Percentiles rank a stretch among this genome's conserved stretches.
Conservation (phyloP, 768 basidiomycete genomes). For the Agaricus sinodeliciosus region DNA sequence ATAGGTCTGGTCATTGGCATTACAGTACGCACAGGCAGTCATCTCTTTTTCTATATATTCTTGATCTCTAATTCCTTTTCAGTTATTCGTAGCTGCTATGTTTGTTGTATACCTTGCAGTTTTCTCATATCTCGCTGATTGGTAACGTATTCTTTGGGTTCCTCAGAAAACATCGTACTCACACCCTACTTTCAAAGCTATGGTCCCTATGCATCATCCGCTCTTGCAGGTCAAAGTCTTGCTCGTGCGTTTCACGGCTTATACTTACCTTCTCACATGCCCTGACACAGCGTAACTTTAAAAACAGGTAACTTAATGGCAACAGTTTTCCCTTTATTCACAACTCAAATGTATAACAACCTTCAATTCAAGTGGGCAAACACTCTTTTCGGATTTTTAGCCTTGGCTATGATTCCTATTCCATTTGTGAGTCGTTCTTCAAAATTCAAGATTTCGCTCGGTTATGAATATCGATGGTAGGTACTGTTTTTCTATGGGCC, state of each 20-base stretch:
- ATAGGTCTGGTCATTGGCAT: slow-evolving; percentile 52
- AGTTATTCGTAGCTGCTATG: slow-evolving; percentile 42
- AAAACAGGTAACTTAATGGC: slow-evolving; percentile 31
- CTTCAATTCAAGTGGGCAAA: slow-evolving; percentile 59
- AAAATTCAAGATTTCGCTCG: too few species aligned
- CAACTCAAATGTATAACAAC: slow-evolving; percentile 46
- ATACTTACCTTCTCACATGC: background rate
- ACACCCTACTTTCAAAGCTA: slow-evolving; percentile 25
- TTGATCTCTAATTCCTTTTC: background rate
- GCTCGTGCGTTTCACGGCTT: slow-evolving; percentile 26
- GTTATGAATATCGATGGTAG: slow-evolving; percentile 22
- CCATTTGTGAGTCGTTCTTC: slow-evolving; percentile 44
- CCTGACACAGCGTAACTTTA: background rate
- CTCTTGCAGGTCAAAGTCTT: slow-evolving; percentile 61
- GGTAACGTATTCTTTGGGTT: slow-evolving; percentile 23
- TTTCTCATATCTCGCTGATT: slow-evolving; percentile 62
- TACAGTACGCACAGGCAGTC: slow-evolving; percentile 17
- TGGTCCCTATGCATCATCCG: slow-evolving; percentile 60
- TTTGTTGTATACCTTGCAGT: slow-evolving; percentile 52
- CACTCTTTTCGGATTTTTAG: slow-evolving; percentile 48
- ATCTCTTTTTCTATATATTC: background rate
- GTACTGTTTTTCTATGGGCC: slow-evolving; percentile 38
- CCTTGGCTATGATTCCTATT: slow-evolving; percentile 48
- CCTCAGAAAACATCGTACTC: background rate
- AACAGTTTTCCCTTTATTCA: slow-evolving; percentile 57